These are phyloP conservation scores for Cucurbita maxima DNA, from an alignment of 306 rosid genomes.

Conservation along the genomic window DNA sequence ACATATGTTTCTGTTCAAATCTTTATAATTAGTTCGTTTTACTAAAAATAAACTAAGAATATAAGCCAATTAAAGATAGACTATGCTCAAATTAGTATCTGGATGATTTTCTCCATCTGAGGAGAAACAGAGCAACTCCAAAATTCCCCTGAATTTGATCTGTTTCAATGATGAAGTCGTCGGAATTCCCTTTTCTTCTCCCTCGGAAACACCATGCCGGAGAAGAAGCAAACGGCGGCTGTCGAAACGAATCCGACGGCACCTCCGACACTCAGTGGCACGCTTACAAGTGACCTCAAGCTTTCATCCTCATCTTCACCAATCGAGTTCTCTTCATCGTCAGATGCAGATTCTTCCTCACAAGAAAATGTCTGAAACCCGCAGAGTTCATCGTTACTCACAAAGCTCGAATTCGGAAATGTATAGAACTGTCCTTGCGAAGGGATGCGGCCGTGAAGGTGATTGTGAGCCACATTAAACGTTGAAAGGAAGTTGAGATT, in stretches of 20 bases:
- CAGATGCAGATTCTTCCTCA: background rate
- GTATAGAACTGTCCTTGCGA: slow-evolving; percentile 29
- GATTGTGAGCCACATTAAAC: slow-evolving; percentile 36
- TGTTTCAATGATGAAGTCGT: background rate
- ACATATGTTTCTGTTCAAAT: too few species aligned
- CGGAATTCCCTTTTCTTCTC: background rate
- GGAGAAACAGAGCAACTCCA: background rate
- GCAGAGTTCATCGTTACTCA: slow-evolving; percentile 23
- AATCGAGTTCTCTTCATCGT: background rate
- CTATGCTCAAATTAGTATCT: background rate
- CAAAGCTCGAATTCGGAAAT: slow-evolving; percentile 37
- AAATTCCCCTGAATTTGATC: background rate
- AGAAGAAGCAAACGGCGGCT: background rate
- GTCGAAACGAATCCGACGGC: background rate
- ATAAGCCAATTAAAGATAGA: too few species aligned
- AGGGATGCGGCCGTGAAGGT: slow-evolving; percentile 32
- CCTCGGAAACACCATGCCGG: background rate
- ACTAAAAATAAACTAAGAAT: too few species aligned
- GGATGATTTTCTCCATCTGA: background rate
- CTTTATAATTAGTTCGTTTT: too few species aligned
- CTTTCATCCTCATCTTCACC: background rate
- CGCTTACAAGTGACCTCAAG: background rate
- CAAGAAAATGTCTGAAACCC: slow-evolving; percentile 18
- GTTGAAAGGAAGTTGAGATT: slow-evolving; percentile 30
- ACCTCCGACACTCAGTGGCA: background rate